Conservation (phyloP, 2,329 filamentous ascomycete species). For the Alternaria alternata region DNA sequence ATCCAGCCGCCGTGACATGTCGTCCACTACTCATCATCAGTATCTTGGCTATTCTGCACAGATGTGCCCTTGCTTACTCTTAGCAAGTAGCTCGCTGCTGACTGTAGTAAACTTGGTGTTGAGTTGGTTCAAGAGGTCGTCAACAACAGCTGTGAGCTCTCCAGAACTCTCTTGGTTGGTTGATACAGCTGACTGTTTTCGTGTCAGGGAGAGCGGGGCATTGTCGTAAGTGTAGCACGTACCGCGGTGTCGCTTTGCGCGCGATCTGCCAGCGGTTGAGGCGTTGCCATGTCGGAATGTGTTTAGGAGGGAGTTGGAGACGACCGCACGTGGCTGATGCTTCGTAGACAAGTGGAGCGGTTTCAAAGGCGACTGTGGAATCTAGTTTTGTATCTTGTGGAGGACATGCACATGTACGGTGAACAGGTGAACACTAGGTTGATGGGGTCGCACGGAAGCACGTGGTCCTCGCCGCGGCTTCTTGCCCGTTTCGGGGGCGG, state of each 20-base stretch:
- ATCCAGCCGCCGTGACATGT: slow-evolving; percentile 88
- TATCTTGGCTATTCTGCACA: not conserved
- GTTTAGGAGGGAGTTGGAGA: not conserved
- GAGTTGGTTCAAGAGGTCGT: slow-evolving; percentile 84
- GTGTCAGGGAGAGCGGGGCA: not conserved
- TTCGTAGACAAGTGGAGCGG: too few species aligned
- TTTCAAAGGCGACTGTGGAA: not conserved
- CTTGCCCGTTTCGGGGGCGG: slow-evolving; percentile 38
- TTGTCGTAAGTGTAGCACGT: slow-evolving; percentile 12
- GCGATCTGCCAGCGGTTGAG: slow-evolving; percentile 31
- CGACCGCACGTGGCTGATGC: fast-evolving
- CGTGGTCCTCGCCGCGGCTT: slow-evolving; percentile 38
- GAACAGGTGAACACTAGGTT: slow-evolving; percentile 21
- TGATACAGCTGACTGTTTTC: slow-evolving; percentile 25
- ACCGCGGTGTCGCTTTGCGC: slow-evolving; percentile 33
- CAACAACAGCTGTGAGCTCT: slow-evolving; percentile 80
- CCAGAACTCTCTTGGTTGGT: slow-evolving; percentile 48
- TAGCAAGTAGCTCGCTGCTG: slow-evolving; percentile 85
- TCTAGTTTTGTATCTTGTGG: not conserved
- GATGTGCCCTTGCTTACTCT: slow-evolving; percentile 68
- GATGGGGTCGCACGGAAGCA: slow-evolving; percentile 15
- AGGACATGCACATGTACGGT: not conserved
- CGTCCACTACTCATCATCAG: slow-evolving; percentile 73
- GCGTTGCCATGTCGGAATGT: slow-evolving; percentile 28
- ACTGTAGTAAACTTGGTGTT: slow-evolving; percentile 86